Percentiles rank a stretch among this genome's conserved stretches.
phyloP scores from a whole-genome alignment of 1,284 basidiomycete species.

The Neonothopanus nambi region DNA sequence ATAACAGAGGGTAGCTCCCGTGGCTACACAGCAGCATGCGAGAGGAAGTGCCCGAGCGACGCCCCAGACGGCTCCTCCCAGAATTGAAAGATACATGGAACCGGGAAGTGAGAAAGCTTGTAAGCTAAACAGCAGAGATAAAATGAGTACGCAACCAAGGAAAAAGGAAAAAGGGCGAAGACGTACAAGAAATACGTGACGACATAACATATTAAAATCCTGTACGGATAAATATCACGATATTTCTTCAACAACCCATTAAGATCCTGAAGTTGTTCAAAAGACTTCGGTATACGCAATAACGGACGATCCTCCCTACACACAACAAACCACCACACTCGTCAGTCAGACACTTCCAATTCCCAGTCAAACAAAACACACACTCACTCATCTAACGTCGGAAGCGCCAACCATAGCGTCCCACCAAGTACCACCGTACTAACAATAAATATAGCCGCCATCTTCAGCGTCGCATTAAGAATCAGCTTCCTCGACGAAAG shows the following conservation, averaged over 20 bases:
- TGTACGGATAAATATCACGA: slow-evolving; percentile 78
- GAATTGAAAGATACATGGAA: slow-evolving; percentile 97
- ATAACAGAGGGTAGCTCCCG: slow-evolving; percentile 92
- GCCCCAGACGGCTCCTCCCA: slow-evolving; percentile 96
- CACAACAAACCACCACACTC: slow-evolving; percentile 12
- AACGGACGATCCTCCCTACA: slow-evolving; percentile 70
- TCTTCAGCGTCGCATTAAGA: slow-evolving; percentile 79
- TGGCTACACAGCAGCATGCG: slow-evolving; percentile 91
- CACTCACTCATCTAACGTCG: slow-evolving; percentile 73
- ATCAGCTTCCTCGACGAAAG: slow-evolving; percentile 58
- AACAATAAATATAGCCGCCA: slow-evolving; percentile 73
- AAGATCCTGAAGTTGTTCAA: slow-evolving; percentile 78
- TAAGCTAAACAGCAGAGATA: slow-evolving; percentile 50
- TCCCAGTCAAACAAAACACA: background rate
- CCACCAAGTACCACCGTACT: slow-evolving; percentile 72
- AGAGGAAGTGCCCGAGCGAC: slow-evolving; percentile 86
- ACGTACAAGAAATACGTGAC: slow-evolving; percentile 89
- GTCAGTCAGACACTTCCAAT: background rate
- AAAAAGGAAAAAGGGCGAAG: slow-evolving; percentile 6
- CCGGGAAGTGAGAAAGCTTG: slow-evolving; percentile 97
- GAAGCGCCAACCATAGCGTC: slow-evolving; percentile 78
- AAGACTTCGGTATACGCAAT: slow-evolving; percentile 82
- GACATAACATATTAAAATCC: slow-evolving; percentile 82
- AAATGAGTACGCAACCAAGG: background rate
- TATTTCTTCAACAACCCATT: slow-evolving; percentile 88